phyloP scores from a whole-genome alignment of 495 filamentous ascomycete species.

The Apiosordaria backusii region DNA sequence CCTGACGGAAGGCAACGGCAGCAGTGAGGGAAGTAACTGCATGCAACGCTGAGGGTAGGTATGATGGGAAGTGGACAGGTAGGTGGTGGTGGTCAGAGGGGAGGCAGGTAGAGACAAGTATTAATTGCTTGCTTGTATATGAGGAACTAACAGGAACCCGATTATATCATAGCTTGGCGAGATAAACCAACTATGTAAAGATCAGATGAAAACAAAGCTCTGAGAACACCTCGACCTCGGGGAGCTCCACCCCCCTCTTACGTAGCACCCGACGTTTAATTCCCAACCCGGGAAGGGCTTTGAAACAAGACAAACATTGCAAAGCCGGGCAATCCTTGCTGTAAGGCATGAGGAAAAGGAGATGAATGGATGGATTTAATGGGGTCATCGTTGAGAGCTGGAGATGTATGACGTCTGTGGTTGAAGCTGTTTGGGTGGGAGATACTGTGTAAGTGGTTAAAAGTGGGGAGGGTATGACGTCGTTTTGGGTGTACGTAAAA shows the following conservation, averaged over 20 bases:
- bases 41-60: not conserved
- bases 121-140: not conserved
- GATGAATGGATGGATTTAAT: not conserved
- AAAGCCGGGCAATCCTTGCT: not conserved
- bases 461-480: not conserved
- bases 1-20: not conserved
- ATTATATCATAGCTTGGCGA: not conserved
- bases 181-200: not conserved
- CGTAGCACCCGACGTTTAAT: not conserved
- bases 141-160: not conserved
- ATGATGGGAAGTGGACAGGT: not conserved
- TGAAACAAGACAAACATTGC: not conserved
- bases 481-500: not conserved
- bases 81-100: not conserved
- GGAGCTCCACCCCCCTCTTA: not conserved
- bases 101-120: not conserved
- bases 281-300: not conserved
- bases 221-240: no score
- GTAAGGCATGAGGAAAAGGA: not conserved
- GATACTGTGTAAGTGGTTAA: not conserved
- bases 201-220: not conserved
- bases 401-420: slow-evolving; percentile 16
- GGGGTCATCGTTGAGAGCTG: not conserved
- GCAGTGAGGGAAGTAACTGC: not conserved
- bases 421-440: not conserved